Evolutionary conservation across 1,139 yeast species (phyloP).

Genomic region (Saccharomyces pastorianus): DNA sequence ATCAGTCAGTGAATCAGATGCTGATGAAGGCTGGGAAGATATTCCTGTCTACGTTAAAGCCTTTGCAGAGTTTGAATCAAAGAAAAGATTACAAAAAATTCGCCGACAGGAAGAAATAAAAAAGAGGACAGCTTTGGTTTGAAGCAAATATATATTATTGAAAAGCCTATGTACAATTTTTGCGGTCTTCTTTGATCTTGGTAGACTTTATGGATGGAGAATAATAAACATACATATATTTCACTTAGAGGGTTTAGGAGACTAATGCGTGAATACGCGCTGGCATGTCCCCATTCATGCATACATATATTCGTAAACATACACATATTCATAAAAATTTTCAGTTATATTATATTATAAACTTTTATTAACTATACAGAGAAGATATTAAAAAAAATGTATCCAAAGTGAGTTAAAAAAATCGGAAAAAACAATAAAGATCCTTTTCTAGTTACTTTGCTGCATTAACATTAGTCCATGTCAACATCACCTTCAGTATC

Average conservation of each 20-base stretch:
- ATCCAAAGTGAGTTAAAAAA: not conserved
- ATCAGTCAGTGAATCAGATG: constrained; percentile 19
- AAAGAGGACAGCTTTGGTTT: constrained; percentile 4
- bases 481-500: not conserved
- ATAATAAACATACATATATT: not conserved
- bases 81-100: constrained; percentile 40
- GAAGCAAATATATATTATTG: not conserved
- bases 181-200: not conserved
- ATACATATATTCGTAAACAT: not conserved
- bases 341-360: not conserved
- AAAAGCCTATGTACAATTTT: not conserved
- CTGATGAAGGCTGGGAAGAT: constrained; percentile 51
- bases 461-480: not conserved
- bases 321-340: not conserved
- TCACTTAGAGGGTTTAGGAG: not conserved
- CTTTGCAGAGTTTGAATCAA: constrained; percentile 76
- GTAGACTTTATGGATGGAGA: not conserved
- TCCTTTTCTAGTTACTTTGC: not conserved
- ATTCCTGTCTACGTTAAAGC: constrained; percentile 72
- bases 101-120: constrained; percentile 2
- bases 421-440: not conserved
- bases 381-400: not conserved
- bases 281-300: not conserved
- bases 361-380: not conserved
- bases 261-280: not conserved